Evolutionary conservation across 768 basidiomycete genomes (phyloP), one percentile per base, ranked within the genome.

Genomic region (Leccinum broughii): DNA sequence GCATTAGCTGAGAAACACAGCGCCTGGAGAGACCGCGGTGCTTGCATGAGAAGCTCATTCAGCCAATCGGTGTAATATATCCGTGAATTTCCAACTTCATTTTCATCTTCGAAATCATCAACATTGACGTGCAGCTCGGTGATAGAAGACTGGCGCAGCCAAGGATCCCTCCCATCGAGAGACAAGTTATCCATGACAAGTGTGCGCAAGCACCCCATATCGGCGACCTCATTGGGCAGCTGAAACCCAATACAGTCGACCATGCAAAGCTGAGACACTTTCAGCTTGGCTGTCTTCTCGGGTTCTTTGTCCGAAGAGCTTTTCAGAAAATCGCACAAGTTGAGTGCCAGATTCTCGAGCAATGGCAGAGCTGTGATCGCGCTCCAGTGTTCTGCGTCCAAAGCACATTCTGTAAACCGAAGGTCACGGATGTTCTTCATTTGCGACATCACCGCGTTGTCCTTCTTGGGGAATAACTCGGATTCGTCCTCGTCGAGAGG

Each of bases 401-500:
- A 59, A 37, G 53, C 48, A 14, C 62, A 62, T 2, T 4, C 0
- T 1, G 14, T 41, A 49, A 72, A 64, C 5, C 13, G 13, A 51
- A 73, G 58, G 6, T 50, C 49, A 5, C 13, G 67, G 22, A 72
- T 51, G 49, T 66, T 61, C 3, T 20, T 54, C 71, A 73, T 72
- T 50, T 59, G 44, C 20, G n/a, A 44, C 17, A 44, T 44, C 44
- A 20, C 66, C 3, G 41, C 5, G 17, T 51, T n/a, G 44, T 54
- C 63, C 30, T 53, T 48, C 44, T 44, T 44, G 3, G n/a, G 7
- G n/a, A 62, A 64, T 1, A 55, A 32, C 28, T 17, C 46, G 32
- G 39, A 34, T 13, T n/a, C 58, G 11, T 34, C 32, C 32, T 34
- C 32, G 32, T 34, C 63, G 4, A 17, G 8, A 15, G n/a, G 41